These are phyloP conservation scores for Podospora sp. DNA, from an alignment of 495 filamentous ascomycete genomes.

Conservation along the genomic window DNA sequence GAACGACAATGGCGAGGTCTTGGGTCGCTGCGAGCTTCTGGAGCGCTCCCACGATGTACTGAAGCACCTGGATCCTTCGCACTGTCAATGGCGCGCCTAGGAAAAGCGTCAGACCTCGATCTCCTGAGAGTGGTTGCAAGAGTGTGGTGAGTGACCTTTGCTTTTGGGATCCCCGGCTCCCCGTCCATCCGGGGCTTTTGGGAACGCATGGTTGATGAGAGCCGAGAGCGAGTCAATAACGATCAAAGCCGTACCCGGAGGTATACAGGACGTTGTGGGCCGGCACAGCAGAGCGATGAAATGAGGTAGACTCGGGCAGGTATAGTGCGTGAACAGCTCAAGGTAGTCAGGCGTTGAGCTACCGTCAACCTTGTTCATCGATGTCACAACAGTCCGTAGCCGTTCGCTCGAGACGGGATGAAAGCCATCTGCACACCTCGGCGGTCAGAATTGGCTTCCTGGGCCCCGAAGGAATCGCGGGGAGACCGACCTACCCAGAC, in stretches of 20 bases:
- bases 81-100: conserved; percentile 39
- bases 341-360: conserved; percentile 4
- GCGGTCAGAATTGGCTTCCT: conserved; percentile 15
- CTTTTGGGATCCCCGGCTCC: conserved; percentile 25
- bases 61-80: conserved; percentile 47
- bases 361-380: conserved; percentile 10
- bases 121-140: neutral
- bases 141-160: conserved; percentile 27
- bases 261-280: conserved; percentile 62
- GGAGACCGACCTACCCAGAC: conserved; percentile 80
- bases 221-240: conserved; percentile 77
- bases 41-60: conserved; percentile 53
- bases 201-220: conserved; percentile 74
- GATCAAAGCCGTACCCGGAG: conserved; percentile 62
- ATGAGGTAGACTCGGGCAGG: conserved; percentile 67
- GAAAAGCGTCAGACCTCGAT: conserved; percentile 13
- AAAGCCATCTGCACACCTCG: conserved; percentile 35
- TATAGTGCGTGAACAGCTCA: conserved; percentile 35
- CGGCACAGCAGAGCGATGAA: conserved; percentile 71
- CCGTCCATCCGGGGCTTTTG: conserved; percentile 39
- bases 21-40: conserved; percentile 69
- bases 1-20: conserved; percentile 66
- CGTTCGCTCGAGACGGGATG: conserved; percentile 36
- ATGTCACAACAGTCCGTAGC: conserved; percentile 25
- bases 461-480: conserved; percentile 13